phyloP scores from a whole-genome alignment of 352 stramenopile species.

The Peronospora belbahrii region DNA sequence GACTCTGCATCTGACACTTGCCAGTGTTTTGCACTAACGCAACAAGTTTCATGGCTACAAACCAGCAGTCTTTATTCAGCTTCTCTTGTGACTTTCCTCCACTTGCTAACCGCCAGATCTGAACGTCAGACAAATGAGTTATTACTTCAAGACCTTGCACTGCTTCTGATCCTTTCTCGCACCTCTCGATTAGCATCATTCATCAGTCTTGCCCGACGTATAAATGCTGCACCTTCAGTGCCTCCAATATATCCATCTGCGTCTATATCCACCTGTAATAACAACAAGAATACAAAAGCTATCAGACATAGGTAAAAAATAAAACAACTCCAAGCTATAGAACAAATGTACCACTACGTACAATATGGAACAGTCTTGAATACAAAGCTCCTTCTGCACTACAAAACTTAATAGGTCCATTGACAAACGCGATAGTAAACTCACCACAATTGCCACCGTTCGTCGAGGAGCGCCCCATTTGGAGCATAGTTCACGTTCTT shows the following conservation, averaged over 20 bases:
- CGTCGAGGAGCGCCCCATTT: conserved; percentile 21
- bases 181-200: conserved; percentile 85
- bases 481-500: conserved; percentile 24
- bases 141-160: not conserved
- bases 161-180: not conserved
- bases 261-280: conserved; percentile 63
- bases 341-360: conserved; percentile 15
- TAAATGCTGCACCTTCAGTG: conserved; percentile 70
- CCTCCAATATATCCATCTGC: conserved; percentile 69
- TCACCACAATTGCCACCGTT: conserved; percentile 32
- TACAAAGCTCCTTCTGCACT: conserved; percentile 78
- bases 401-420: conserved; percentile 80
- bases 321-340: not conserved
- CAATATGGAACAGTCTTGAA: conserved; percentile 77
- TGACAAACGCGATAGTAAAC: conserved; percentile 75
- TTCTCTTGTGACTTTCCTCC: conserved; percentile 84
- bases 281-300: not conserved
- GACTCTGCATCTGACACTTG: conserved; percentile 76
- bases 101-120: conserved; percentile 84
- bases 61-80: conserved; percentile 85
- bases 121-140: not conserved
- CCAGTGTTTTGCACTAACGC: conserved; percentile 76
- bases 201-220: conserved; percentile 62
- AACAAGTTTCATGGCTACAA: conserved; percentile 87
- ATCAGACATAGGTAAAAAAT: not conserved